Evolutionary conservation across 495 filamentous ascomycete species (phyloP).

Genomic region (Hyaloscypha hepaticicola): DNA sequence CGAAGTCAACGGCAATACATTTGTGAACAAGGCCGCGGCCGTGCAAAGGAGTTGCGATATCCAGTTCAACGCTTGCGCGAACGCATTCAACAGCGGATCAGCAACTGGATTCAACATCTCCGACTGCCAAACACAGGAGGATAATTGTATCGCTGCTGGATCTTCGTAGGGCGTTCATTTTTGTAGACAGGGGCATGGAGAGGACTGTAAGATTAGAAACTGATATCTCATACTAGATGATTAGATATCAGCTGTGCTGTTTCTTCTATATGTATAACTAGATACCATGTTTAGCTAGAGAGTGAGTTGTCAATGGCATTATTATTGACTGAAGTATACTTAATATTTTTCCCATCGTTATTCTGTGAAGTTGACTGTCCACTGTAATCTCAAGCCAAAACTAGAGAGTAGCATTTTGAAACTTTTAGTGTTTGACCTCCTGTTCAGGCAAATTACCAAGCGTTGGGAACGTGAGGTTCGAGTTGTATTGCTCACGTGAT

Average conservation of each 20-base stretch:
- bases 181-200: not conserved
- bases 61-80: slow-evolving; percentile 55
- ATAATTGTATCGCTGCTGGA: slow-evolving; percentile 12
- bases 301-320: slow-evolving; percentile 5
- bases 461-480: no score
- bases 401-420: no score
- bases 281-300: slow-evolving; percentile 4
- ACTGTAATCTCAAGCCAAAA: no score
- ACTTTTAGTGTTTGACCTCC: no score
- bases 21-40: slow-evolving; percentile 48
- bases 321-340: not conserved
- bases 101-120: slow-evolving; percentile 30
- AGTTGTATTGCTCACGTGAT: no score
- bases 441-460: no score
- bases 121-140: slow-evolving; percentile 20
- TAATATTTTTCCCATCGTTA: no score
- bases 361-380: no score
- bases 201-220: slow-evolving; percentile 7
- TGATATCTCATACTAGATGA: not conserved
- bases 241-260: not conserved
- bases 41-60: slow-evolving; percentile 51
- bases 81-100: slow-evolving; percentile 50
- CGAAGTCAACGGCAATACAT: slow-evolving; percentile 51
- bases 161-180: not conserved
- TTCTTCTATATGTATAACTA: slow-evolving; percentile 15